A percentile compares a stretch with the other conserved stretches of the same genome.
These are phyloP conservation scores for Saposhnikovia divaricata DNA, from an alignment of 129 eudicot species.

Conservation along the genomic window DNA sequence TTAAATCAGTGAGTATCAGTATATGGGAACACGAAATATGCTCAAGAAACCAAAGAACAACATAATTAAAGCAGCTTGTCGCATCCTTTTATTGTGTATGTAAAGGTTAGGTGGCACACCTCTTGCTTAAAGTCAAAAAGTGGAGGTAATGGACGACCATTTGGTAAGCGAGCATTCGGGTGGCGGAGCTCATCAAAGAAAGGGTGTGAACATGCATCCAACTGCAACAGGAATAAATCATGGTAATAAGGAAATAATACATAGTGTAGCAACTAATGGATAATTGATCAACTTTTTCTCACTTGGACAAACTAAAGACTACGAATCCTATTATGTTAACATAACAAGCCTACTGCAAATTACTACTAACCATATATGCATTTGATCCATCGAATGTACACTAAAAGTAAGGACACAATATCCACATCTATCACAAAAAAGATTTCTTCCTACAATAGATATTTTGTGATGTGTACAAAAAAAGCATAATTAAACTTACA, in stretches of 20 bases:
- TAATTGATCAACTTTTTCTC: not conserved
- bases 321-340: not conserved
- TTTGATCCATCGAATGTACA: not conserved
- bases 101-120: conserved; percentile 24
- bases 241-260: not conserved
- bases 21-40: not conserved
- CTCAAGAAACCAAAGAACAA: not conserved
- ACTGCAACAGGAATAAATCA: conserved; percentile 37
- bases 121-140: conserved; percentile 90
- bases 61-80: not conserved
- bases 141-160: conserved; percentile 88
- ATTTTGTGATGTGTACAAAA: not conserved
- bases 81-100: not conserved
- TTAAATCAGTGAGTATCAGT: not conserved
- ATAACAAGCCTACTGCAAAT: not conserved
- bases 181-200: conserved; percentile 93
- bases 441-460: not conserved
- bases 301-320: not conserved
- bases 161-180: conserved; percentile 59
- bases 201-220: conserved; percentile 92
- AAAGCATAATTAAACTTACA: conserved; percentile 36
- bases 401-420: not conserved
- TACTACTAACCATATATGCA: not conserved
- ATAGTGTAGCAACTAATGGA: not conserved
- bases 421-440: not conserved